A percentile compares a stretch with the other conserved stretches of the same genome.
Conservation (phyloP, 257 asterid species). For the Solanum habrochaites region DNA sequence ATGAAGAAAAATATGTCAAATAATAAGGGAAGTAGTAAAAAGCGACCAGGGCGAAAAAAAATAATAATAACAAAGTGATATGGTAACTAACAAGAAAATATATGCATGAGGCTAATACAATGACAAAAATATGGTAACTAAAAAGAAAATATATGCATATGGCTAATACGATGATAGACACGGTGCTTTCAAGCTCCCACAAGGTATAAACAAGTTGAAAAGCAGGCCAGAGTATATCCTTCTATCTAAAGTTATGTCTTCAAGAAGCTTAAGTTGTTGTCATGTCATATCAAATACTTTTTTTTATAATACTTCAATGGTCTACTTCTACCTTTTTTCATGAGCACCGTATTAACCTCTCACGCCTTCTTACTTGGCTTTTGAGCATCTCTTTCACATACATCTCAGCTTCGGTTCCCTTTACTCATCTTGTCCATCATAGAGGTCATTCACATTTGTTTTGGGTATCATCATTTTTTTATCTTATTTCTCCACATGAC, state of each 20-base stretch:
- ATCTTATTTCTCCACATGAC: neutral
- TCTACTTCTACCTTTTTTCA: neutral
- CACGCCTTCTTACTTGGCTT: neutral
- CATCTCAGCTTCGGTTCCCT: neutral
- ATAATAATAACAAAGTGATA: neutral
- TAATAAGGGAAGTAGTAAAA: neutral
- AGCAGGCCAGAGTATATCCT: neutral
- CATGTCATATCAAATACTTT: neutral
- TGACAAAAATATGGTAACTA: neutral
- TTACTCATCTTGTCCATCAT: neutral
- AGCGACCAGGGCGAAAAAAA: neutral
- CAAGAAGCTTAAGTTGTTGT: neutral
- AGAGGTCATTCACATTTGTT: neutral
- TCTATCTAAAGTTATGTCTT: neutral
- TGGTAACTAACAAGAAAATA: neutral
- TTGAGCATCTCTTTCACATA: neutral
- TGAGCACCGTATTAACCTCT: neutral
- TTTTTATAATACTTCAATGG: neutral
- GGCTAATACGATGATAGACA: neutral
- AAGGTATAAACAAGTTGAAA: neutral
- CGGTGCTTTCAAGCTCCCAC: neutral
- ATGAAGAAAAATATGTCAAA: neutral
- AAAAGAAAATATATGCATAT: neutral
- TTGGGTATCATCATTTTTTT: neutral
- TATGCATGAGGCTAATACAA: no score